Base-by-base conservation (phyloP, 805 yeast genomes). In the Wickerhamiella spandovensis region DNA sequence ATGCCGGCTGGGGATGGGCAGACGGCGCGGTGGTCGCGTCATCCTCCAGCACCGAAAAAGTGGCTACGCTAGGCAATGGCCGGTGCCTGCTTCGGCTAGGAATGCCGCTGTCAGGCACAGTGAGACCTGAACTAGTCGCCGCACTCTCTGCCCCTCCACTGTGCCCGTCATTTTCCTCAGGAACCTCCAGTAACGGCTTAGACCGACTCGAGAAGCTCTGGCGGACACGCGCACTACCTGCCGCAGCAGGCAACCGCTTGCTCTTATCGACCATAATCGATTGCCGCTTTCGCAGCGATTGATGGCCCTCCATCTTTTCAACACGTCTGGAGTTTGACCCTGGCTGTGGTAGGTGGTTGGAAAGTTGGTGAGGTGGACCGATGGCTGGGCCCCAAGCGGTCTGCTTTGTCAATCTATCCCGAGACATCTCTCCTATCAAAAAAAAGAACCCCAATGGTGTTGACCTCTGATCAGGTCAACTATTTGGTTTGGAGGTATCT, bases 401-500 rank as follows among this genome's bases (percentile, higher is more conserved):
- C 20, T 35, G 39, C 39, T 35, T 35, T 35, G 39, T 35, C 39
- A 35, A 35, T 8, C n/a, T n/a, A n/a, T n/a, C n/a, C n/a, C n/a
- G n/a, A n/a, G n/a, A n/a, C n/a, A n/a, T n/a, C n/a, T n/a, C n/a
- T n/a, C n/a, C n/a, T n/a, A n/a, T n/a, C n/a, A n/a, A n/a, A n/a
- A n/a, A n/a, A n/a, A n/a, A n/a, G n/a, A n/a, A n/a, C n/a, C n/a
- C n/a, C 32, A 28, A 35, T 35, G 39, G 5, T 20, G 44, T 20
- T 90, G 46, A 77, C 92, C 5, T 82, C 92, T 51, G 79, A 76
- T 51, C 95, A 88, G 66, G 75, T 90, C 49, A 92, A 90, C 70
- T 90, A 90, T 63, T 74, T 92, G 58, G 77, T 90, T 49, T 92
- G 96, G 95, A 70, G 97, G 54, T 92, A 90, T 61, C 72, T 88